Evolutionary conservation across 305 asterid genomes (phyloP).

Genomic region (Coffea humblotiana): DNA sequence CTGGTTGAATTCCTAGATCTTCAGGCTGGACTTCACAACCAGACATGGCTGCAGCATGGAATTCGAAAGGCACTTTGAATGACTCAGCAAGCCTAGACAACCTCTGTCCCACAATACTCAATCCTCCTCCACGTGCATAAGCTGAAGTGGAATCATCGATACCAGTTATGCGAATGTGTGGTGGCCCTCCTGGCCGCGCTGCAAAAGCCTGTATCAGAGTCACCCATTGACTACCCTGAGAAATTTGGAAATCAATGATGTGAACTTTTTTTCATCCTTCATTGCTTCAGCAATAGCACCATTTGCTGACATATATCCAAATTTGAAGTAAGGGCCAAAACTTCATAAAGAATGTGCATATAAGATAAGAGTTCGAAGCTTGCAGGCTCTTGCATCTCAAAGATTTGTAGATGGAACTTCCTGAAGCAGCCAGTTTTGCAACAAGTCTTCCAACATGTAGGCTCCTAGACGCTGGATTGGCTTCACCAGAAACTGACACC

Average conservation of each 20-base stretch:
- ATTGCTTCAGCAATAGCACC: constrained; percentile 96
- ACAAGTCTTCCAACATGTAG: constrained; percentile 81
- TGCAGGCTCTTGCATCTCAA: constrained; percentile 57
- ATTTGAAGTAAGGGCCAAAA: constrained; percentile 82
- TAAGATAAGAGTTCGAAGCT: constrained; percentile 66
- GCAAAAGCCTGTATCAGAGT: constrained; percentile 81
- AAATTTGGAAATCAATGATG: constrained; percentile 77
- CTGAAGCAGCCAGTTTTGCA: constrained; percentile 58
- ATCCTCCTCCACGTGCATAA: constrained; percentile 79
- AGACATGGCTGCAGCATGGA: constrained; percentile 48
- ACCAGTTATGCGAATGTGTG: constrained; percentile 79
- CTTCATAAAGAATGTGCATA: constrained; percentile 66
- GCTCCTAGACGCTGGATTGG: constrained; percentile 86
- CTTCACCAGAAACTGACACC: constrained; percentile 85
- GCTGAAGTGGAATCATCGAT: constrained; percentile 65
- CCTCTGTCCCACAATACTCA: constrained; percentile 63
- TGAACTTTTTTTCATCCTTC: constrained; percentile 73
- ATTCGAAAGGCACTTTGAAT: constrained; percentile 74
- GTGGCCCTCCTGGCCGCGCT: constrained; percentile 85
- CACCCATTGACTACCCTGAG: constrained; percentile 90
- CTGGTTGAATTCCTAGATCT: constrained; percentile 44
- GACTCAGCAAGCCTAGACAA: constrained; percentile 63
- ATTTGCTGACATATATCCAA: constrained; percentile 87
- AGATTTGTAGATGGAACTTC: constrained; percentile 61
- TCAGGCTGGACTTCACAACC: constrained; percentile 35